These are phyloP conservation scores for Salvia miltiorrhiza DNA, from an alignment of 257 asterid species.

Conservation along the genomic window DNA sequence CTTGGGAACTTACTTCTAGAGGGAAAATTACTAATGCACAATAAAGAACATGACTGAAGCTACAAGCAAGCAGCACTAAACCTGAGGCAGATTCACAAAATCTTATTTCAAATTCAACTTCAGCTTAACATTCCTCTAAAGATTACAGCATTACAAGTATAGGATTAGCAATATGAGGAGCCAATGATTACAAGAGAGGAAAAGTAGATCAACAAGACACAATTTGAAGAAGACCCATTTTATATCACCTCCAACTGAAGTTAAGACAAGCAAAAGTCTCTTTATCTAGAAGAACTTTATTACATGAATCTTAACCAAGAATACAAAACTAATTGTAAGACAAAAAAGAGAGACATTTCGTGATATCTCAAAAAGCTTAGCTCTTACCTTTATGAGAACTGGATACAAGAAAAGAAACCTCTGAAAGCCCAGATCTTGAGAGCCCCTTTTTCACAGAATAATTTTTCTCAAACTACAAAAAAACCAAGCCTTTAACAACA, in stretches of 20 bases:
- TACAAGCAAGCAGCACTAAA: not conserved
- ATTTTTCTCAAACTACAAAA: constrained; percentile 20
- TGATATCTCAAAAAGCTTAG: constrained; percentile 13
- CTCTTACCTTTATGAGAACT: constrained; percentile 42
- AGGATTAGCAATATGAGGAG: not conserved
- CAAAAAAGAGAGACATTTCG: not conserved
- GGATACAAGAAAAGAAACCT: constrained; percentile 25
- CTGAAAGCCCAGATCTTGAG: constrained; percentile 67
- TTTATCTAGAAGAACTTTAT: not conserved
- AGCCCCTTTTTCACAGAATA: constrained; percentile 34
- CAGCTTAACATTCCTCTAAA: not conserved
- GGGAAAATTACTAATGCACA: not conserved
- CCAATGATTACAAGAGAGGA: constrained; percentile 14
- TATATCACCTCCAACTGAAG: constrained; percentile 15
- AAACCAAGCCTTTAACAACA: constrained; percentile 25
- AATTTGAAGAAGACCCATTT: constrained; percentile 25
- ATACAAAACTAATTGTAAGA: not conserved
- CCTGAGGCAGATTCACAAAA: constrained; percentile 4
- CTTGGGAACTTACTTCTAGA: not conserved
- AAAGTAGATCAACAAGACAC: constrained; percentile 28
- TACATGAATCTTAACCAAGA: constrained; percentile 17
- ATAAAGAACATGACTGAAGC: not conserved
- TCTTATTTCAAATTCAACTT: not conserved
- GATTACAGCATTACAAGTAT: not conserved
- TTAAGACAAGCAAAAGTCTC: constrained; percentile 6